These are phyloP conservation scores for Chalciporus sphaerocephalus DNA, from an alignment of 768 basidiomycete genomes.

Conservation along the genomic window DNA sequence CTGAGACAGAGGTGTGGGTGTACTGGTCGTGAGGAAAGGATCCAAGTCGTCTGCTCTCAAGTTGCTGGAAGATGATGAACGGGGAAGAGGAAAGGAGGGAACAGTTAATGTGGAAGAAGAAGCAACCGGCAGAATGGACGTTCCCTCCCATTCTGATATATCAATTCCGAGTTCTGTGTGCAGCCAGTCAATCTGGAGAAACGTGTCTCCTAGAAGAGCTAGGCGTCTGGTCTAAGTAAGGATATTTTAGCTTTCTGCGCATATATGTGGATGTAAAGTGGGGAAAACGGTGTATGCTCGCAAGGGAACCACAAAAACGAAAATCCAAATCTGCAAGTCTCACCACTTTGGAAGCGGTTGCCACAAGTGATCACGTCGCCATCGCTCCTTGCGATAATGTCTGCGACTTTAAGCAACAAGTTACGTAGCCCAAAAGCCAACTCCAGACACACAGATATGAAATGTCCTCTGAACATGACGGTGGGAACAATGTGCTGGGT, in stretches of 20 bases:
- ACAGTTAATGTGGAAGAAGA: constrained; percentile 39
- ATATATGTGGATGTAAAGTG: background rate
- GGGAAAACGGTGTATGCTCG: background rate
- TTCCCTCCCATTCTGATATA: constrained; percentile 53
- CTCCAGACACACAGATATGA: background rate
- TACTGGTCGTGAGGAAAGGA: constrained; percentile 29
- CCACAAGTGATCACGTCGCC: background rate
- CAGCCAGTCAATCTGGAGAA: constrained; percentile 78
- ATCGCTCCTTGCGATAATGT: background rate
- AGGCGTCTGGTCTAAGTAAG: constrained; percentile 60
- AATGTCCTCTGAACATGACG: background rate
- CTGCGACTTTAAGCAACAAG: background rate
- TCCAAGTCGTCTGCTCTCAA: constrained; percentile 16
- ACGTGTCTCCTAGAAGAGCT: constrained; percentile 53
- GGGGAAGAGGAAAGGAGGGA: constrained; percentile 36
- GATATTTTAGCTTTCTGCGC: background rate
- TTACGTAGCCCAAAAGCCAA: background rate
- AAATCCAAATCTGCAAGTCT: background rate
- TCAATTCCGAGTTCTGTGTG: constrained; percentile 76
- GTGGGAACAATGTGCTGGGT: background rate
- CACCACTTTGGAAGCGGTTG: background rate
- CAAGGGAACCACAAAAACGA: background rate
- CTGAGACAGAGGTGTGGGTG: constrained; percentile 49
- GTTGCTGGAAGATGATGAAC: constrained; percentile 40
- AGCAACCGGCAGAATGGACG: constrained; percentile 24